Conservation (phyloP, 306 rosid species). For the Cucurbita ficifolia region DNA sequence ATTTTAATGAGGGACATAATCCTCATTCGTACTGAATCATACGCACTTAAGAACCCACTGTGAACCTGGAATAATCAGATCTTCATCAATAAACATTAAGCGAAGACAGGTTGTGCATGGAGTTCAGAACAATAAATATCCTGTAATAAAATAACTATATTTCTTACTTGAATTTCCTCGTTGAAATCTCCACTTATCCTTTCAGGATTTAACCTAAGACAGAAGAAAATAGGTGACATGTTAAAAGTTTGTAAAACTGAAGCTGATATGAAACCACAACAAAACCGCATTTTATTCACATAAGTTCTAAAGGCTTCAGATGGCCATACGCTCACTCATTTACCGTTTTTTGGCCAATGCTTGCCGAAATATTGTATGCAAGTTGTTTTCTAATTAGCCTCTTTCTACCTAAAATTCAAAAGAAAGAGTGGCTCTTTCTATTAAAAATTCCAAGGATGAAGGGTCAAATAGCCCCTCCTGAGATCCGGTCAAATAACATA, state of each 20-base stretch:
- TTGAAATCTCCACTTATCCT: conserved; percentile 96
- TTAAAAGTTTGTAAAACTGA: background rate
- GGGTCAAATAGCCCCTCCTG: background rate
- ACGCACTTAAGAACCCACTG: conserved; percentile 87
- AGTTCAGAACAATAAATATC: background rate
- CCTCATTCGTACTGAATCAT: conserved; percentile 84
- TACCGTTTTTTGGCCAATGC: background rate
- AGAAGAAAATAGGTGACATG: conserved; percentile 2
- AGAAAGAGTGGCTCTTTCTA: background rate
- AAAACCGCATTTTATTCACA: background rate
- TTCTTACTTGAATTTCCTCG: conserved; percentile 85
- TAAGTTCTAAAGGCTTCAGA: background rate
- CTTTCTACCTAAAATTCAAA: background rate
- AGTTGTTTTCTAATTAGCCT: background rate
- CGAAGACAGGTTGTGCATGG: background rate
- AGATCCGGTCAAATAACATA: background rate
- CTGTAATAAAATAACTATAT: background rate
- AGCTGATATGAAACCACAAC: background rate
- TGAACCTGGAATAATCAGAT: conserved; percentile 62
- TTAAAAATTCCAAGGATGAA: background rate
- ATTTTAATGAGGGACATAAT: conserved; percentile 60
- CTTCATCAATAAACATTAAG: conserved; percentile 5
- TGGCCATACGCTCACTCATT: background rate
- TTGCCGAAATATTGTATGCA: background rate
- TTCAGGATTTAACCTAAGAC: conserved; percentile 79